Evolutionary conservation across 345 rosid species (phyloP).

Genomic region (Cardamine chenopodiifolia): DNA sequence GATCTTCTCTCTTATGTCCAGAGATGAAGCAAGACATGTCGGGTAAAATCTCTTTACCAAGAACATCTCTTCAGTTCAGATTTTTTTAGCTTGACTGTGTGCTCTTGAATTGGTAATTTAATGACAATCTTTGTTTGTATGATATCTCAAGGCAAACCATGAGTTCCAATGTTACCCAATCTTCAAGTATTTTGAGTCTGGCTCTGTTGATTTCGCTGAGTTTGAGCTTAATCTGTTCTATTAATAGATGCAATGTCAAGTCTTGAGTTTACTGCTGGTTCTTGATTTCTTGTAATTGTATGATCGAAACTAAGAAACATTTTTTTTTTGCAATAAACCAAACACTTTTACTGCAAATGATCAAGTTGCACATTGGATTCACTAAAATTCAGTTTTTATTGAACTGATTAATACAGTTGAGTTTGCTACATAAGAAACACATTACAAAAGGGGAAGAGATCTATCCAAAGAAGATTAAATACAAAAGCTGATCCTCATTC

Average conservation of each 20-base stretch:
- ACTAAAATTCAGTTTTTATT: slow-evolving; percentile 20
- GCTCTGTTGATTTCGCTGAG: slow-evolving; percentile 93
- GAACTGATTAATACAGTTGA: slow-evolving; percentile 28
- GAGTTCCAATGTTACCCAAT: slow-evolving; percentile 93
- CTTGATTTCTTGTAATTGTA: slow-evolving; percentile 35
- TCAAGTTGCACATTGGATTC: slow-evolving; percentile 5
- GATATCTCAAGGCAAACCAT: slow-evolving; percentile 86
- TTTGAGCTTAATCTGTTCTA: slow-evolving; percentile 82
- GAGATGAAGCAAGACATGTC: slow-evolving; percentile 99
- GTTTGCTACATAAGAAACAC: slow-evolving; percentile 21
- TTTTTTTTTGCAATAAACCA: slow-evolving; percentile 24
- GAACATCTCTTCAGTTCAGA: neutral
- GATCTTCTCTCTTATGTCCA: slow-evolving; percentile 96
- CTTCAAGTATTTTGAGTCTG: slow-evolving; percentile 97
- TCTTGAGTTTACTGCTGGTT: slow-evolving; percentile 26
- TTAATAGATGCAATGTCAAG: slow-evolving; percentile 44
- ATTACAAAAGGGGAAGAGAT: neutral
- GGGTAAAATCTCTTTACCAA: slow-evolving; percentile 55
- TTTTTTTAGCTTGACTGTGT: neutral
- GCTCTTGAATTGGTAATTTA: slow-evolving; percentile 12
- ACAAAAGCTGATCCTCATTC: slow-evolving; percentile 17
- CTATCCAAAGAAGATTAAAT: neutral
- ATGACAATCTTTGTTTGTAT: neutral
- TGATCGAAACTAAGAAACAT: slow-evolving; percentile 29
- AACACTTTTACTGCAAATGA: slow-evolving; percentile 33